phyloP scores from a whole-genome alignment of 345 rosid genomes.

The Brassica carinata region DNA sequence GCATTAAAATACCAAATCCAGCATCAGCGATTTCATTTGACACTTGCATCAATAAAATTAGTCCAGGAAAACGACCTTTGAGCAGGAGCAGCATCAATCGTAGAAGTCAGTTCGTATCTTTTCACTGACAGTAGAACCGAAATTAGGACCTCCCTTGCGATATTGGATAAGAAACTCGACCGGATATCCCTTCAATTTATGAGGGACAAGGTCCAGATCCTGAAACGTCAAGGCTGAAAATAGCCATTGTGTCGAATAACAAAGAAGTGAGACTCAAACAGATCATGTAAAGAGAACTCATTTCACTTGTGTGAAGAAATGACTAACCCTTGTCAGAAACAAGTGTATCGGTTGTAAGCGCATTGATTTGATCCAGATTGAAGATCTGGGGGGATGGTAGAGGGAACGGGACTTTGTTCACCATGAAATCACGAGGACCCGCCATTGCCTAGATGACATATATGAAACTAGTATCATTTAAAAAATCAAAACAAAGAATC shows the following conservation, averaged over 20 bases:
- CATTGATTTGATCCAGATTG: conserved; percentile 82
- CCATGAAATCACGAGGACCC: conserved; percentile 70
- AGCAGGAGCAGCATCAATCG: conserved; percentile 49
- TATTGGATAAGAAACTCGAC: conserved; percentile 78
- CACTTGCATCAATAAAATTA: conserved; percentile 31
- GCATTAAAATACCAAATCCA: conserved; percentile 37
- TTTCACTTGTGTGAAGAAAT: conserved; percentile 9
- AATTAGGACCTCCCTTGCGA: conserved; percentile 95
- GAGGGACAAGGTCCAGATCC: conserved; percentile 84
- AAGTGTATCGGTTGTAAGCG: conserved; percentile 62
- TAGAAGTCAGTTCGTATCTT: conserved; percentile 70
- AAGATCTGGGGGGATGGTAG: conserved; percentile 83
- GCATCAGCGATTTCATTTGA: conserved; percentile 30
- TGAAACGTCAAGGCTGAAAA: conserved; percentile 80
- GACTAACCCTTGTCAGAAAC: conserved; percentile 89
- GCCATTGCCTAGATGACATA: conserved; percentile 64
- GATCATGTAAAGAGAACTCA: conserved; percentile 2
- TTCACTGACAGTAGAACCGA: conserved; percentile 95
- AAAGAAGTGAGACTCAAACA: conserved; percentile 31
- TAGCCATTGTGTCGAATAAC: conserved; percentile 33
- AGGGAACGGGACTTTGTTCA: conserved; percentile 89
- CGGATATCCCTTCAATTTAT: conserved; percentile 90
- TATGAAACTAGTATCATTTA: neutral
- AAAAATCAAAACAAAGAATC: neutral
- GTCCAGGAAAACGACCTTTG: conserved; percentile 33